These are phyloP conservation scores for Neurospora sp. DNA, from an alignment of 495 filamentous ascomycete genomes.

Conservation along the genomic window DNA sequence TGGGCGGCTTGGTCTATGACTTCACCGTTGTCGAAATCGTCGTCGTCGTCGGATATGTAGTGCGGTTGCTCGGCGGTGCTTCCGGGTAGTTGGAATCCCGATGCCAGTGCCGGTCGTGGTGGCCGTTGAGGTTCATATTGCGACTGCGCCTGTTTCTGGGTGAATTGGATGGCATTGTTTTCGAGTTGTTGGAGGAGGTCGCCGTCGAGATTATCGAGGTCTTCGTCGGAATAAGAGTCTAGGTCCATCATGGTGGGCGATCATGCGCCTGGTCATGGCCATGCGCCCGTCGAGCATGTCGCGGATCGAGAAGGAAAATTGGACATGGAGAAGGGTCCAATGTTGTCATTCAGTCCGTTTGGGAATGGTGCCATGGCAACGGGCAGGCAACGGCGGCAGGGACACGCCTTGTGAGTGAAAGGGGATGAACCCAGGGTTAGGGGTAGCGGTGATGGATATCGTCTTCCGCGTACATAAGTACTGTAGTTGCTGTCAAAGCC, in stretches of 20 bases:
- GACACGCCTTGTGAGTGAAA: not conserved
- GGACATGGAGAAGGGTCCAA: not conserved
- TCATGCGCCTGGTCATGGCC: not conserved
- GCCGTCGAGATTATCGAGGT: slow-evolving; percentile 36
- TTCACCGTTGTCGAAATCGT: slow-evolving; percentile 18
- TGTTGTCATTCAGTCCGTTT: not conserved
- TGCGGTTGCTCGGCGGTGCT: not conserved
- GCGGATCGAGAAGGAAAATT: not conserved
- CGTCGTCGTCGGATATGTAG: slow-evolving; percentile 19
- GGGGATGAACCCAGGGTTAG: not conserved
- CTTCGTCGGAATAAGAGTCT: slow-evolving; percentile 42
- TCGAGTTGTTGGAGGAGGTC: slow-evolving; percentile 35
- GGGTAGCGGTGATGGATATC: not conserved
- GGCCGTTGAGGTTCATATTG: slow-evolving; percentile 8
- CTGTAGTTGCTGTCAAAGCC: not conserved
- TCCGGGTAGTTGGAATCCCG: slow-evolving; percentile 1
- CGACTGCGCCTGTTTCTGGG: slow-evolving; percentile 29
- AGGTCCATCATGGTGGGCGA: slow-evolving; percentile 13
- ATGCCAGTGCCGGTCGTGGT: not conserved
- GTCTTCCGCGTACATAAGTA: not conserved
- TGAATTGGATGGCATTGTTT: slow-evolving; percentile 37
- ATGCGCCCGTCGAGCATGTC: not conserved
- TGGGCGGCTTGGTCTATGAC: slow-evolving; percentile 20
- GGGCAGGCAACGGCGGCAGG: not conserved
- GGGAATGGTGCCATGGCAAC: not conserved